Conservation (phyloP, 2,329 filamentous ascomycete species). For the Graphilbum fragrans region DNA sequence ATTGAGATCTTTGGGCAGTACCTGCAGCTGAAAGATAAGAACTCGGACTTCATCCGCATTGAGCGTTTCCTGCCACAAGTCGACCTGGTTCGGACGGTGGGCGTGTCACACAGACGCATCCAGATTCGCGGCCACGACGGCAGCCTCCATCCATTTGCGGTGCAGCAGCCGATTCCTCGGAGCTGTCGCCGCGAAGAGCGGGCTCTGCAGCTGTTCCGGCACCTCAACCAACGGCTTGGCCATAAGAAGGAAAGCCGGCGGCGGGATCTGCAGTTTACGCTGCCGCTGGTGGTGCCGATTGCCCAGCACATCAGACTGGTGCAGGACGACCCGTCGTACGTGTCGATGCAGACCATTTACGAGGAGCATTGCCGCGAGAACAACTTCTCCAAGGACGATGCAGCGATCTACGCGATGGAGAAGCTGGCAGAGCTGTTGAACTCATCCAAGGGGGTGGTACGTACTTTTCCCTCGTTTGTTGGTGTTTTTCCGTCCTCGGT, state of each 20-base stretch:
- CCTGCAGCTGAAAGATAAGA: conserved; percentile 94
- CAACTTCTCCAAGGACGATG: conserved; percentile 86
- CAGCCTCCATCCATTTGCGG: conserved; percentile 89
- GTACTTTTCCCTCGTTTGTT: not conserved
- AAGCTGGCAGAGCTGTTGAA: conserved; percentile 70
- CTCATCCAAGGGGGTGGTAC: conserved; percentile 51
- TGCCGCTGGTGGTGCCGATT: conserved; percentile 90
- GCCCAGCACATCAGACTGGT: conserved; percentile 92
- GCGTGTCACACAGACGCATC: conserved; percentile 80
- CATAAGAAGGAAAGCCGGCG: conserved; percentile 93
- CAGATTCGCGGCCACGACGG: conserved; percentile 97
- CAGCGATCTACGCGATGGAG: conserved; percentile 89
- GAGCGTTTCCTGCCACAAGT: conserved; percentile 94
- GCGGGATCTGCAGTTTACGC: conserved; percentile 88
- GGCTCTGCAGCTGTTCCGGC: conserved; percentile 90
- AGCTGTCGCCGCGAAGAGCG: conserved; percentile 91
- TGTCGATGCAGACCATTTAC: conserved; percentile 87
- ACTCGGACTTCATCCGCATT: conserved; percentile 95
- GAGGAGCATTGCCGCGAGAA: conserved; percentile 90
- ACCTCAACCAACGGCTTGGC: conserved; percentile 83
- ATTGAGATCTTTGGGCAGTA: conserved; percentile 98
- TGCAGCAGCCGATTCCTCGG: conserved; percentile 87
- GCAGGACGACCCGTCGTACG: conserved; percentile 88
- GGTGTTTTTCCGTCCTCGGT: conserved; percentile 20
- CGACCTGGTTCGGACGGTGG: conserved; percentile 81